A percentile compares a stretch with the other conserved stretches of the same genome.
Evolutionary conservation across 768 basidiomycete species (phyloP).

Genomic region (Cystobasidiopsis lactophilus): DNA sequence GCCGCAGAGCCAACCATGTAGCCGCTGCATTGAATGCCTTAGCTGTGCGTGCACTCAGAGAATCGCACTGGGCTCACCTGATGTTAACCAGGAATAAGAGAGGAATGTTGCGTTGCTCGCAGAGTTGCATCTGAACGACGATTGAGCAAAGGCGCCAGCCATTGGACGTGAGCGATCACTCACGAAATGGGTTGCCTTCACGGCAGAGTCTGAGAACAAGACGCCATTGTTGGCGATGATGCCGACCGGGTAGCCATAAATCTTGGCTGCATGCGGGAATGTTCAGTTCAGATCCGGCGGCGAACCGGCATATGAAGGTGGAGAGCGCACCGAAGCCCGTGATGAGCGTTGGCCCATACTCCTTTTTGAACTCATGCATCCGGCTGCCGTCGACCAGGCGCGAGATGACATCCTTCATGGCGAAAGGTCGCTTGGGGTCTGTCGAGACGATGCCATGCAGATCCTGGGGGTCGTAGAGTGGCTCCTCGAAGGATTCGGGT

Average conservation of each 20-base stretch:
- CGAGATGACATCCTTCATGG: conserved; percentile 84
- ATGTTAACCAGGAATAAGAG: conserved; percentile 86
- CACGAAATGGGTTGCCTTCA: conserved; percentile 89
- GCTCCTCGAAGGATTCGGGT: conserved; percentile 36
- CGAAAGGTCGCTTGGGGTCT: conserved; percentile 66
- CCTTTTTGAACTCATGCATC: conserved; percentile 89
- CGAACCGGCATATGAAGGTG: background rate
- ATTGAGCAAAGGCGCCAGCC: no score
- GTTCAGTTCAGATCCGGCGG: conserved; percentile 31
- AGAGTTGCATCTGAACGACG: conserved; percentile 84
- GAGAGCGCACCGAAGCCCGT: conserved; percentile 32
- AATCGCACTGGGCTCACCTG: conserved; percentile 58
- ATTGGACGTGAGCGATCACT: no score
- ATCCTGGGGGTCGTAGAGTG: conserved; percentile 57
- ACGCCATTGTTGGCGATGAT: conserved; percentile 85
- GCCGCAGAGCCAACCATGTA: background rate
- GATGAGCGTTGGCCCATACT: conserved; percentile 73
- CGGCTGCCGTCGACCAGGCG: conserved; percentile 74
- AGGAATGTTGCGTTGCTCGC: conserved; percentile 73
- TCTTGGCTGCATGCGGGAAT: conserved; percentile 37
- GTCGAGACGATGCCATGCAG: conserved; percentile 80
- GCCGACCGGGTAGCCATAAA: conserved; percentile 74
- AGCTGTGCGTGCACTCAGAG: background rate
- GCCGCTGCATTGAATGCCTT: background rate
- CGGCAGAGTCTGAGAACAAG: conserved; percentile 72